Evolutionary conservation across 2,329 filamentous ascomycete species (phyloP).

Genomic region (Fusarium sacchari): DNA sequence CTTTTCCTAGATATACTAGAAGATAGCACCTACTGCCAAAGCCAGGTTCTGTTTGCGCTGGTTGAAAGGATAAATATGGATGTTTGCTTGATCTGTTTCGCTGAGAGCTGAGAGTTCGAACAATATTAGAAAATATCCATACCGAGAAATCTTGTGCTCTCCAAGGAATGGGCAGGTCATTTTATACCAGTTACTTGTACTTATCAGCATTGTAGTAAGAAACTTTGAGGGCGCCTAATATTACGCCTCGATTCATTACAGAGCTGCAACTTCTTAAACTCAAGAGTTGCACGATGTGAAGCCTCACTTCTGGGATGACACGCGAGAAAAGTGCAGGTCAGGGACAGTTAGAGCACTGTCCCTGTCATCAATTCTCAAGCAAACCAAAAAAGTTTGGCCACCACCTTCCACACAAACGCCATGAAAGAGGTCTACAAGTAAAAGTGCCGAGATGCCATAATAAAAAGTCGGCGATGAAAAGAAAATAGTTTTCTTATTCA

Average conservation of each 20-base stretch:
- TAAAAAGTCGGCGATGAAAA: neutral
- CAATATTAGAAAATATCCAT: neutral
- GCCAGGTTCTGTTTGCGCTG: neutral
- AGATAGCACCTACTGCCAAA: neutral
- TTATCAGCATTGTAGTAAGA: neutral
- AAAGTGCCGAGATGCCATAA: neutral
- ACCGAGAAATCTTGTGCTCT: neutral
- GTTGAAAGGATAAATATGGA: neutral
- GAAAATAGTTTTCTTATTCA: neutral
- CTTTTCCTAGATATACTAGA: neutral
- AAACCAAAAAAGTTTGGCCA: constrained; percentile 1
- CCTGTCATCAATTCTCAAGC: neutral
- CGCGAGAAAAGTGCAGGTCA: neutral
- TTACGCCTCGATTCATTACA: neutral
- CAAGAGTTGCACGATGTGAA: neutral
- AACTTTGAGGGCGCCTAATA: neutral
- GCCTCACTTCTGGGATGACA: neutral
- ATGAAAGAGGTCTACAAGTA: neutral
- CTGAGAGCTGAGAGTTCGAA: neutral
- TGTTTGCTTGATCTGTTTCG: neutral
- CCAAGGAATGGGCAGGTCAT: neutral
- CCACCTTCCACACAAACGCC: neutral
- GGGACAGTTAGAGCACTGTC: neutral
- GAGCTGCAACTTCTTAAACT: neutral
- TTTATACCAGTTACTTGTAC: neutral